Conservation (phyloP, 192 early-diverging fungal genomes). For the Backusella morwellensis region DNA sequence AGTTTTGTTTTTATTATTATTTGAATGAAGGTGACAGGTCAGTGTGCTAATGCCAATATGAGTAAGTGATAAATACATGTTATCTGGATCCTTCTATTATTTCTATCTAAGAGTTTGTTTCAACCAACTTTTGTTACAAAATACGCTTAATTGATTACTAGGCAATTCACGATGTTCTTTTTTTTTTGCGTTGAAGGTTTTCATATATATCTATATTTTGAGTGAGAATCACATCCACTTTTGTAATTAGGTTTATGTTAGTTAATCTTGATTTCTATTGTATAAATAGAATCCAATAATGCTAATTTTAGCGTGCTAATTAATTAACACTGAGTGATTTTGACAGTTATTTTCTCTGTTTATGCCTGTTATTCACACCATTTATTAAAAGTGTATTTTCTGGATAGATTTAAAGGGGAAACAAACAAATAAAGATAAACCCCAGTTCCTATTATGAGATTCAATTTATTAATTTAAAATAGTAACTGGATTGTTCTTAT, state of each 20-base stretch:
- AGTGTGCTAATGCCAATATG: neutral
- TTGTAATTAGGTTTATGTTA: neutral
- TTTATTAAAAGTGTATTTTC: neutral
- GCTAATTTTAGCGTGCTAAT: neutral
- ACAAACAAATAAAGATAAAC: neutral
- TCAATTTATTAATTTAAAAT: neutral
- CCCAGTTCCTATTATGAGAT: neutral
- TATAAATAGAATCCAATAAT: neutral
- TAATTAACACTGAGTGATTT: neutral
- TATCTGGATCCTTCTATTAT: neutral
- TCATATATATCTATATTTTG: neutral
- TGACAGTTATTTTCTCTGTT: neutral
- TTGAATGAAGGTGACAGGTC: neutral
- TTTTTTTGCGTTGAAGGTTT: neutral
- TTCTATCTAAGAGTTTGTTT: neutral
- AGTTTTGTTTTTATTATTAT: neutral
- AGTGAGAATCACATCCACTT: too few relatives aligned
- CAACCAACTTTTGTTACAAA: neutral
- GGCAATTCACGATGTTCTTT: too few relatives aligned
- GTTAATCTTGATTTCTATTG: neutral
- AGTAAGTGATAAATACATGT: neutral
- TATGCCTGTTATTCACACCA: neutral
- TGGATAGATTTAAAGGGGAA: neutral
- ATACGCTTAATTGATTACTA: neutral
- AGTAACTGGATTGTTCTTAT: neutral